Percentiles rank a stretch among this genome's conserved stretches.
These are phyloP conservation scores for Syzygium jambos DNA, from an alignment of 345 rosid species.

Conservation along the genomic window DNA sequence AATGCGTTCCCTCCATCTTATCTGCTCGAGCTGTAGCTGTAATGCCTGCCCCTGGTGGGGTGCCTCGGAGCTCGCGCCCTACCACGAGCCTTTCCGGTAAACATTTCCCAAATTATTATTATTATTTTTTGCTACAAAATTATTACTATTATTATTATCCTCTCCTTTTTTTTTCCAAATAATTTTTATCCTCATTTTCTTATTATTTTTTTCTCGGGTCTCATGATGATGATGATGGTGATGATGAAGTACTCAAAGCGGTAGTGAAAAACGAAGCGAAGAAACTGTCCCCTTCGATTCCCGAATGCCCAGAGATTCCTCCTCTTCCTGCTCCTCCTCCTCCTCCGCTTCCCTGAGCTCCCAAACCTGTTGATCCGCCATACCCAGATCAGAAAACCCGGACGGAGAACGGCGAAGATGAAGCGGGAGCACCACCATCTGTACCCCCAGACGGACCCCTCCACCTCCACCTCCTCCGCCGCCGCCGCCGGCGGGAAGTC, in stretches of 20 bases:
- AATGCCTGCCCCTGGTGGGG: background rate
- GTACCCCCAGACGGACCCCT: slow-evolving; percentile 10
- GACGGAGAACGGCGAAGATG: slow-evolving; percentile 11
- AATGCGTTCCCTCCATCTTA: background rate
- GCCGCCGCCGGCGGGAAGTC: slow-evolving; percentile 17
- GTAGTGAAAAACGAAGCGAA: slow-evolving; percentile 35
- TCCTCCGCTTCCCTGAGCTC: slow-evolving; percentile 11
- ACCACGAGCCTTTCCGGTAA: slow-evolving; percentile 16
- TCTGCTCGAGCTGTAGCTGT: background rate
- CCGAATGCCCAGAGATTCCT: slow-evolving; percentile 42
- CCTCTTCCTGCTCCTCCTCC: background rate
- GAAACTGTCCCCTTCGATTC: slow-evolving; percentile 6
- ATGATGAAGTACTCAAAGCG: slow-evolving; percentile 23
- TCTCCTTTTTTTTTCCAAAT: slow-evolving; percentile 4
- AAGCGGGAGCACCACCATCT: slow-evolving; percentile 44
- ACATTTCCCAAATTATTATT: background rate
- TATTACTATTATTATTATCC: background rate
- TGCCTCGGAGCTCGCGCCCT: slow-evolving; percentile 25
- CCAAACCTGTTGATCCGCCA: background rate
- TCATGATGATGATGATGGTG: background rate
- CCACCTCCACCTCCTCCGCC: background rate
- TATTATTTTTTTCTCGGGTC: background rate
- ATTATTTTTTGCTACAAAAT: background rate
- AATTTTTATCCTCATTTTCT: background rate
- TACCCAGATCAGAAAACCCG: slow-evolving; percentile 2